A percentile compares a stretch with the other conserved stretches of the same genome.
Conservation (phyloP, 2,329 filamentous ascomycete genomes). For the Apiospora marii region DNA sequence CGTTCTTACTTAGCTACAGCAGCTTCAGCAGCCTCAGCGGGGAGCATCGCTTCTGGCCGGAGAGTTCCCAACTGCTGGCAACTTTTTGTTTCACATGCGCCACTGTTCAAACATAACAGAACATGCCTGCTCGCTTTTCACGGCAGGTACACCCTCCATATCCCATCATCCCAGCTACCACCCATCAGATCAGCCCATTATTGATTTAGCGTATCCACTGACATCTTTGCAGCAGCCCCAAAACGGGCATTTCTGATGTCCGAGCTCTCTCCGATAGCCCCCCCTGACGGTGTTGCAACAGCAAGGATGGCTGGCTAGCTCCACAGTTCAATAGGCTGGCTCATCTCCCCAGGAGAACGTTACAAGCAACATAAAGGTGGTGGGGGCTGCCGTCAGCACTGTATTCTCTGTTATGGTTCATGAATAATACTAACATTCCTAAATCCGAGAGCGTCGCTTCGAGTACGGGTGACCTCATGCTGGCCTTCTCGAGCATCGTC, state of each 20-base stretch:
- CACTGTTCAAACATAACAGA: constrained; percentile 12
- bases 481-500: not conserved
- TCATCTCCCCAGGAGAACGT: constrained; percentile 19
- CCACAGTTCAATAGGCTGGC: constrained; percentile 17
- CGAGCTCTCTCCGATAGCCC: constrained; percentile 18
- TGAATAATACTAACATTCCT: not conserved
- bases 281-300: constrained; percentile 11
- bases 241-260: constrained; percentile 5
- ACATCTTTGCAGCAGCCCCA: not conserved
- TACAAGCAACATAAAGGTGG: constrained; percentile 16
- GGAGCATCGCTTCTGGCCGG: too few relatives aligned
- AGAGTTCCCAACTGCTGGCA: not conserved
- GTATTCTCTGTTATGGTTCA: constrained; percentile 13
- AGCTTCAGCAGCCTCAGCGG: not conserved
- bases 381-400: constrained; percentile 21
- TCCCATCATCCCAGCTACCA: constrained; percentile 1
- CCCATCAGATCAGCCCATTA: constrained; percentile 18
- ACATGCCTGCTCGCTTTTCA: not conserved
- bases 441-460: constrained; percentile 3
- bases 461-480: not conserved
- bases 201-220: constrained; percentile 14
- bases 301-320: not conserved
- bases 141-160: constrained; percentile 1
- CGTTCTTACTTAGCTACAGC: not conserved
- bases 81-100: constrained; percentile 19